A percentile compares a stretch with the other conserved stretches of the same genome.
phyloP scores from a whole-genome alignment of 2,329 filamentous ascomycete genomes.

The Colletotrichum spaethianum region DNA sequence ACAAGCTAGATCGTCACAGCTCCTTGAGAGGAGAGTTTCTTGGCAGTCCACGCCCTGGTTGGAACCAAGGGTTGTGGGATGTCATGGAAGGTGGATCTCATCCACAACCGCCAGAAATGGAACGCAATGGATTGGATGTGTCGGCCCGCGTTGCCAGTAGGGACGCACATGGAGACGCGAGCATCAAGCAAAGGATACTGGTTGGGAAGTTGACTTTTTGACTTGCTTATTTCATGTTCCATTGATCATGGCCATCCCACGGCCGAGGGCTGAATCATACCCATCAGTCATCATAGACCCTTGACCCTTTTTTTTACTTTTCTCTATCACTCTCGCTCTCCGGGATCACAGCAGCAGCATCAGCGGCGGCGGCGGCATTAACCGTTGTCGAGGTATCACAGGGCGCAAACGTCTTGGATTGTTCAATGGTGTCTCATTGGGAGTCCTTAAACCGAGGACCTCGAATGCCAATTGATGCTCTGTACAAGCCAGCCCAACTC shows the following conservation, averaged over 20 bases:
- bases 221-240: slow-evolving; percentile 38
- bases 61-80: not conserved
- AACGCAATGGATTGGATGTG: not conserved
- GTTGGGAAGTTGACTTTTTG: slow-evolving; percentile 23
- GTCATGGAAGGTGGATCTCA: not conserved
- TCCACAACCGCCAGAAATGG: not conserved
- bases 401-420: slow-evolving; percentile 39
- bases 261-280: slow-evolving; percentile 37
- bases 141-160: not conserved
- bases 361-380: slow-evolving; percentile 17
- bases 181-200: not conserved
- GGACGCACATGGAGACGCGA: not conserved
- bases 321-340: slow-evolving; percentile 29
- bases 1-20: not conserved
- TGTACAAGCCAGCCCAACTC: slow-evolving; percentile 64
- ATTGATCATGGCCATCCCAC: slow-evolving; percentile 41
- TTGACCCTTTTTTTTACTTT: slow-evolving; percentile 17
- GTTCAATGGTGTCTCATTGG: slow-evolving; percentile 55
- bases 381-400: slow-evolving; percentile 37
- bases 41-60: not conserved
- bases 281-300: slow-evolving; percentile 39
- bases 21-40: not conserved
- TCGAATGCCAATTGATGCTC: slow-evolving; percentile 62
- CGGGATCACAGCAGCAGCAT: slow-evolving; percentile 32
- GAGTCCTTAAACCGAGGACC: slow-evolving; percentile 52